Conservation (phyloP, 2,329 filamentous ascomycete genomes). For the Cladosporium phlei region DNA sequence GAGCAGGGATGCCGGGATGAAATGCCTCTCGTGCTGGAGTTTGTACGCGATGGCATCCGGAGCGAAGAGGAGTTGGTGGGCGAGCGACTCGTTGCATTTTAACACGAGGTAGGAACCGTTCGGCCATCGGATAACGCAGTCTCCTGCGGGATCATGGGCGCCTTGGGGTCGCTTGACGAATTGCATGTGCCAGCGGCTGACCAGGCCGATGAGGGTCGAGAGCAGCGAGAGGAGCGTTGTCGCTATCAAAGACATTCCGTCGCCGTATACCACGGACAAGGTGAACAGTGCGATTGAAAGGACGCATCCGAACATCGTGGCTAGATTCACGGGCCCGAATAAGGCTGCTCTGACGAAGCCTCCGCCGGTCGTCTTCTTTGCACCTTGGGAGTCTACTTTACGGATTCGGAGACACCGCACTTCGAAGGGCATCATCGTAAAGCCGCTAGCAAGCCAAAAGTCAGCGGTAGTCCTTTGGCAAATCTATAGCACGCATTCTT, state of each 20-base stretch:
- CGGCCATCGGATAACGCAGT: conserved; percentile 47
- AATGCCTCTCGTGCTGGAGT: conserved; percentile 37
- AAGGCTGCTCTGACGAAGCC: conserved; percentile 5
- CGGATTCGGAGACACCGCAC: conserved; percentile 28
- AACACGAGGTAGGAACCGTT: conserved; percentile 49
- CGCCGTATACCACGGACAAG: conserved; percentile 41
- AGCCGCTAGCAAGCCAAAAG: conserved; percentile 2
- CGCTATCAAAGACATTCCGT: conserved; percentile 49
- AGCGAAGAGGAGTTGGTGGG: conserved; percentile 49
- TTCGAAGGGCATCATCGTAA: conserved; percentile 19
- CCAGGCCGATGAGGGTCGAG: conserved; percentile 46
- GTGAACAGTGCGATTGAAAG: conserved; percentile 41
- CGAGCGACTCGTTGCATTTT: conserved; percentile 46
- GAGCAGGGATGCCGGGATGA: conserved; percentile 45
- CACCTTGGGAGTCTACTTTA: conserved; percentile 9
- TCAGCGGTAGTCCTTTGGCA: not conserved
- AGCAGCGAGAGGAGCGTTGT: conserved; percentile 45
- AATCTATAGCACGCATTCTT: conserved; percentile 17
- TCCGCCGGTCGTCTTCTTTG: not conserved
- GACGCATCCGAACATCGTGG: conserved; percentile 42
- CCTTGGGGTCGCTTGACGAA: conserved; percentile 36
- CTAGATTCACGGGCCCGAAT: conserved; percentile 41
- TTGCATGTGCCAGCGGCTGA: conserved; percentile 46
- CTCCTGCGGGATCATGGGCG: conserved; percentile 13
- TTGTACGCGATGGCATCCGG: conserved; percentile 47